These are phyloP conservation scores for Colletotrichum australisinense DNA, from an alignment of 2,329 filamentous ascomycete genomes.

Conservation along the genomic window DNA sequence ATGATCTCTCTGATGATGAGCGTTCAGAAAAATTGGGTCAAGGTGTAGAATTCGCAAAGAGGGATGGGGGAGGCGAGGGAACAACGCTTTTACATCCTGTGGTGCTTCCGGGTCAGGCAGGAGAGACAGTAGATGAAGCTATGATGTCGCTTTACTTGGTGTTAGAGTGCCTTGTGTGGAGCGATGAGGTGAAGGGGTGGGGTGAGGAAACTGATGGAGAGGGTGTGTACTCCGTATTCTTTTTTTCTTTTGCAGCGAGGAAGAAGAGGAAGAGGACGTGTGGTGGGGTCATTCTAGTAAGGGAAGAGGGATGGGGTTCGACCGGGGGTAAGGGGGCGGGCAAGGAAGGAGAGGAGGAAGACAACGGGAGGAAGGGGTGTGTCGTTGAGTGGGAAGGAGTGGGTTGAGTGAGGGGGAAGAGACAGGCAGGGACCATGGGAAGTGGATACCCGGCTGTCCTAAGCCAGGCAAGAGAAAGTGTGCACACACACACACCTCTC, in stretches of 20 bases:
- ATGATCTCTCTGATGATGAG: conserved; percentile 35
- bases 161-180: conserved; percentile 35
- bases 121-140: conserved; percentile 37
- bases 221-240: too few relatives aligned
- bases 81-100: conserved; percentile 39
- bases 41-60: conserved; percentile 18
- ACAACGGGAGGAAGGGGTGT: not conserved
- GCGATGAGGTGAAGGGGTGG: conserved; percentile 18
- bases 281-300: conserved; percentile 27
- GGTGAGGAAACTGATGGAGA: not conserved
- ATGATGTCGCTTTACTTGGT: conserved; percentile 37
- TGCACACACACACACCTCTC: not conserved
- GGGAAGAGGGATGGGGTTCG: conserved; percentile 18
- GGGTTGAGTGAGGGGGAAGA: not conserved
- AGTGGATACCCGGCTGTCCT: conserved; percentile 14
- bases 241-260: not conserved
- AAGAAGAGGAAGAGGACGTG: conserved; percentile 20
- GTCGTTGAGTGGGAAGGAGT: not conserved
- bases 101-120: conserved; percentile 34
- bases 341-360: not conserved
- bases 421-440: conserved; percentile 10
- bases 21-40: conserved; percentile 32
- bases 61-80: conserved; percentile 36
- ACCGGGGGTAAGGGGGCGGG: not conserved
- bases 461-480: not conserved